Base-by-base conservation (phyloP, 176 grass and related monocot species). In the Oropetium thomaeum region DNA sequence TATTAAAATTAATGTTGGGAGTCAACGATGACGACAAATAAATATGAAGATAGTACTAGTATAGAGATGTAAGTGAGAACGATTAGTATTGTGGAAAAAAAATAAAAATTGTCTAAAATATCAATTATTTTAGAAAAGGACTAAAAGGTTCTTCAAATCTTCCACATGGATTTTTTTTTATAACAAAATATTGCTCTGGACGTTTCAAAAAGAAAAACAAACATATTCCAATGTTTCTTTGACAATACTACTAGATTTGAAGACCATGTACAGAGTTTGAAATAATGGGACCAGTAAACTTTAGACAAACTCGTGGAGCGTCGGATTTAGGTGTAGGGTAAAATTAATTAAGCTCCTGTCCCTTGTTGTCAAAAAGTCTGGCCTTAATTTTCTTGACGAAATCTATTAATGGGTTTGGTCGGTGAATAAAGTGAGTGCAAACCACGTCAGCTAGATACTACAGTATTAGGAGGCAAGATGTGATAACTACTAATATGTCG, bases 331-430 rank as follows among this genome's bases (percentile, higher is more conserved):
- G 20, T n/a, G 7, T 10, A 23, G n/a, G n/a, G 49, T 22, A 52
- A 52, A n/a, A n/a, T n/a, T n/a, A 48, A 48, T 0, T 4, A 73
- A 58, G 4, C 70, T 37, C 20, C n/a, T n/a, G n/a, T n/a, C n/a
- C 47, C 47, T 52, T 3, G 8, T 25, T 23, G 45, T 53, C 69
- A 53, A 71, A 71, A 53, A 39, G 26, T 51, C 57, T n/a, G 19
- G 14, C 9, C 14, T 69, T n/a, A n/a, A n/a, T n/a, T n/a, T 17
- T 4, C 41, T 48, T 47, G 70, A n/a, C 12, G 25, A 43, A 19
- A 29, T 42, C 38, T 6, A 28, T 55, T 75, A 75, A 42, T 75
- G 39, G 58, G 23, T 38, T 62, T 33, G 57, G 57, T 62, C 62
- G 57, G 57, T 62, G 72, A 62, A n/a, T 30, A 31, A 15, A 38